Base-by-base conservation (phyloP, 1,284 basidiomycete genomes). In the Ceratobasidium papillatum region DNA sequence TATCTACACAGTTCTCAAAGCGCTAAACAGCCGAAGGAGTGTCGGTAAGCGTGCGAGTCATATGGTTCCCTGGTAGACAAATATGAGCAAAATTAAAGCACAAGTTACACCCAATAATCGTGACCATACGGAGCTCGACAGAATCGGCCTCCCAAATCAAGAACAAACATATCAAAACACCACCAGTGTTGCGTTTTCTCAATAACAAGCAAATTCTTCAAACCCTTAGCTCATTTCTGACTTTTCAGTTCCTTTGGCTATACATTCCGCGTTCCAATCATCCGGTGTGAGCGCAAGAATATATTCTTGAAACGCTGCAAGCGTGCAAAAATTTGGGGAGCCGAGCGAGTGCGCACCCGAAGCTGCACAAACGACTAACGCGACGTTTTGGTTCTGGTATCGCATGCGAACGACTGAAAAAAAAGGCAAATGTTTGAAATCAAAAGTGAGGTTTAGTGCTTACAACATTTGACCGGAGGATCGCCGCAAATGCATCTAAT, bases 251-350 rank as follows among this genome's bases (percentile, higher is more conserved):
- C 27, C 27, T n/a, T 68, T 72, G 34, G 75, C 58, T 12, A 62
- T 62, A 43, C 91, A 93, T 79, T 92, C 92, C 8, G 80, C 81
- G 64, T 86, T 87, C 87, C 89, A 93, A 77, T 93, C 85, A 3
- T 78, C 78, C 5, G 91, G 90, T 3, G 89, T 90, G 5, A 93
- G 83, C 78, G 90, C 87, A 78, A 83, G 84, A 8, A 92, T 87
- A 14, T 89, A 85, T 59, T 85, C 84, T 66, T 83, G 82, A 82
- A 94, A 94, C 11, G 90, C 90, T 4, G 85, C 82, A 41, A 94
- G 83, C 3, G 90, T 90, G 82, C 93, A 94, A 78, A 94, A 89
- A 79, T 94, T 92, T 0, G 92, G 92, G 8, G 84, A 85, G 0
- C 91, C 92, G 1, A 87, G 83, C 9, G 91, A 83, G 78, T 95